These are phyloP conservation scores for Aulographum hederae DNA, from an alignment of 2,329 filamentous ascomycete species.

Conservation along the genomic window DNA sequence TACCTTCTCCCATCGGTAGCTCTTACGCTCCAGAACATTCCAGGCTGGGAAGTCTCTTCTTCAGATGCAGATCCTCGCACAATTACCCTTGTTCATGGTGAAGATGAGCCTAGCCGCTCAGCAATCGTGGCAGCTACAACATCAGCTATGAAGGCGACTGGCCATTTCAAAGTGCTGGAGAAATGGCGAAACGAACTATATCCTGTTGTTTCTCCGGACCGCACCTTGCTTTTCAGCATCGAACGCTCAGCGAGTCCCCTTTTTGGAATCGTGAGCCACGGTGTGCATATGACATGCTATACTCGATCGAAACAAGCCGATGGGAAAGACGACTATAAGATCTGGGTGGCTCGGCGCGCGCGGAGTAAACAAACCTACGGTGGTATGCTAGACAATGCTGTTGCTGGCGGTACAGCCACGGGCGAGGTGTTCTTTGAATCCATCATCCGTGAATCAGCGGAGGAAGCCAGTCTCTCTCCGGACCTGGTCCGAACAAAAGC, in stretches of 20 bases:
- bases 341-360: conserved; percentile 73
- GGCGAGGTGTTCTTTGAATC: conserved; percentile 67
- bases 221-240: conserved; percentile 20
- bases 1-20: conserved; percentile 45
- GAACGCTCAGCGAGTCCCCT: conserved; percentile 23
- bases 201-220: conserved; percentile 17
- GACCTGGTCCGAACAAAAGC: conserved; percentile 44
- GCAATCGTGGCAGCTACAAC: conserved; percentile 37
- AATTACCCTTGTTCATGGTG: conserved; percentile 41
- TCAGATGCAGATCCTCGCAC: conserved; percentile 31
- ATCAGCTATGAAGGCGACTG: conserved; percentile 47
- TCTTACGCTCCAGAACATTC: conserved; percentile 32
- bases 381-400: conserved; percentile 87
- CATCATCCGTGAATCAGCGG: conserved; percentile 67
- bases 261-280: conserved; percentile 25
- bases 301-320: conserved; percentile 16
- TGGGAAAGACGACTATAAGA: conserved; percentile 38
- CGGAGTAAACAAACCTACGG: conserved; percentile 70
- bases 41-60: conserved; percentile 43
- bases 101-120: conserved; percentile 45
- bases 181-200: conserved; percentile 25
- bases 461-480: conserved; percentile 71
- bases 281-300: conserved; percentile 23
- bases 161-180: conserved; percentile 51
- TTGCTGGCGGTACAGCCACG: conserved; percentile 69